These are phyloP conservation scores for Kodamaea ohmeri DNA, from an alignment of 1,139 yeast genomes.

Conservation along the genomic window DNA sequence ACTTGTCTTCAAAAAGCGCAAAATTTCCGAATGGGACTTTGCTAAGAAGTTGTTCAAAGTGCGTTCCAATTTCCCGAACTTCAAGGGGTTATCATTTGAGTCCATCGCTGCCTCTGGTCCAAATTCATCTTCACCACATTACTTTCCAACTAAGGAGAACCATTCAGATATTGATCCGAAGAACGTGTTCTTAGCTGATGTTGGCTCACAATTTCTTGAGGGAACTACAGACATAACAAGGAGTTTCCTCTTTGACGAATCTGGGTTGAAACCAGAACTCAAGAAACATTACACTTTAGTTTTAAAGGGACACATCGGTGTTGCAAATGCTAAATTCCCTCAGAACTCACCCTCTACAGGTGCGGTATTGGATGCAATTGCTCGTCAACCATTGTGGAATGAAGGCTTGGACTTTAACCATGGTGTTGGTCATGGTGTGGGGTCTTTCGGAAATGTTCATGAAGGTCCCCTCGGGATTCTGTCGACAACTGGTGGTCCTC, in stretches of 20 bases:
- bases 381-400: slow-evolving; percentile 53
- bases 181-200: slow-evolving; percentile 45
- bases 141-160: slow-evolving; percentile 47
- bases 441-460: slow-evolving; percentile 55
- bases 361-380: slow-evolving; percentile 46
- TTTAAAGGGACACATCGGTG: slow-evolving; percentile 53
- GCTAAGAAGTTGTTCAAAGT: slow-evolving; percentile 43
- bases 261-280: slow-evolving; percentile 23
- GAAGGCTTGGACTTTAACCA: slow-evolving; percentile 54
- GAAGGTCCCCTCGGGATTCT: slow-evolving; percentile 53
- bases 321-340: slow-evolving; percentile 52
- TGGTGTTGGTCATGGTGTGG: slow-evolving; percentile 63
- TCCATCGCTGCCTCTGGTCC: slow-evolving; percentile 56
- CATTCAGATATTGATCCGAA: slow-evolving; percentile 41
- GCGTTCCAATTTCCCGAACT: slow-evolving; percentile 42
- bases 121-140: slow-evolving; percentile 55
- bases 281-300: slow-evolving; percentile 50
- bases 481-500: slow-evolving; percentile 38
- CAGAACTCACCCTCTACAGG: slow-evolving; percentile 41
- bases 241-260: slow-evolving; percentile 43
- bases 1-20: slow-evolving; percentile 25
- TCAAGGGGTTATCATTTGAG: slow-evolving; percentile 52
- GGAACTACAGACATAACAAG: slow-evolving; percentile 63
- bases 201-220: slow-evolving; percentile 57
- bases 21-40: slow-evolving; percentile 41